Evolutionary conservation across 202 grass and related monocot genomes (phyloP).

Genomic region (Miscanthus sacchariflorus): DNA sequence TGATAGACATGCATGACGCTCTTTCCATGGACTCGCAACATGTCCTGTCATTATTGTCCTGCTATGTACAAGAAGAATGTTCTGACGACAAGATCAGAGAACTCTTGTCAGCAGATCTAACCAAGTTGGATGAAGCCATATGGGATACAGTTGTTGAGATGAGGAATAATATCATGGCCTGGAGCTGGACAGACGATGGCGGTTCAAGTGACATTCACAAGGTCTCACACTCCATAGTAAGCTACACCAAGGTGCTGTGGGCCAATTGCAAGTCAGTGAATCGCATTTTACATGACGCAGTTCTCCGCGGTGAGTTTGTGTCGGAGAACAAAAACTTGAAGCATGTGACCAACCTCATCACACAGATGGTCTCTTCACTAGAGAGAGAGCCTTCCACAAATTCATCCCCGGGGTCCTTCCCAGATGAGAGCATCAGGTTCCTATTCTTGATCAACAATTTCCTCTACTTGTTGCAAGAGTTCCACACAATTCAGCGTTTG

Average conservation of each 20-base stretch:
- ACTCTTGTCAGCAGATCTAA: not conserved
- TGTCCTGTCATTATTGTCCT: not conserved
- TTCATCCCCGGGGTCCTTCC: not conserved
- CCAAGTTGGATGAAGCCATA: not conserved
- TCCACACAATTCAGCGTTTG: not conserved
- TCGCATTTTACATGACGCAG: not conserved
- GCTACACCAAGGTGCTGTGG: not conserved
- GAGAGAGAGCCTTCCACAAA: not conserved
- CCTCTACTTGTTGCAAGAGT: not conserved
- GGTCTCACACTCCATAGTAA: not conserved
- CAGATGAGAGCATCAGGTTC: not conserved
- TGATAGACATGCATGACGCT: not conserved
- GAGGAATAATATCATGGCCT: not conserved
- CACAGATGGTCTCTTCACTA: not conserved
- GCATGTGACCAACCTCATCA: not conserved
- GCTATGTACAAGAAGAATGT: not conserved
- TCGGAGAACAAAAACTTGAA: not conserved
- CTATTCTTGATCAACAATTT: slow-evolving; percentile 24
- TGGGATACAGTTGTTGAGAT: not conserved
- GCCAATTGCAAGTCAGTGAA: not conserved
- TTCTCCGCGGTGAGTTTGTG: not conserved
- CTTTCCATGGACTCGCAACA: not conserved
- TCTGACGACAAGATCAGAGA: not conserved
- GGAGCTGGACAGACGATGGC: not conserved
- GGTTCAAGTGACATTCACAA: not conserved